Conservation (phyloP, 257 asterid genomes). For the Avicennia marina region DNA sequence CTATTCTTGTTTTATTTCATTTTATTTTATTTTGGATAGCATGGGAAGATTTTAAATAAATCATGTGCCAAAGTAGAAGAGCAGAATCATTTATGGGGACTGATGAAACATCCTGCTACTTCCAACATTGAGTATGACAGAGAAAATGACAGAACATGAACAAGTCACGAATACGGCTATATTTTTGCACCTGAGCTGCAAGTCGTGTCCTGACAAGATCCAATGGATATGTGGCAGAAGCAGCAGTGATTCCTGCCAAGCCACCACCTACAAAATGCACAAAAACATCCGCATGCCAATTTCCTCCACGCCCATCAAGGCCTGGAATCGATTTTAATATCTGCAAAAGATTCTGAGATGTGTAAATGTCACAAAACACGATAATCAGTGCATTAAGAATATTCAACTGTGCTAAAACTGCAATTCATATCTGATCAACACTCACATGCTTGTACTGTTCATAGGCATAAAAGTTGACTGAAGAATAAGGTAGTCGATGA, state of each 20-base stretch:
- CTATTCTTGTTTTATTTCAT: too few relatives aligned
- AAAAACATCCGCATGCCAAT: constrained; percentile 37
- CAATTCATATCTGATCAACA: constrained; percentile 10
- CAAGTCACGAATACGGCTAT: not conserved
- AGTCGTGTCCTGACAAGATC: constrained; percentile 92
- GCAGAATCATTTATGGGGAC: too few relatives aligned
- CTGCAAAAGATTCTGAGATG: constrained; percentile 29
- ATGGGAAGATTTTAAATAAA: too few relatives aligned
- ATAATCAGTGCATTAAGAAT: not conserved
- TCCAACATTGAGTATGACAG: not conserved
- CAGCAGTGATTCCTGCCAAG: constrained; percentile 85
- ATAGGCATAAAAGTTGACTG: constrained; percentile 76
- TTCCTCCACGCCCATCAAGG: constrained; percentile 37
- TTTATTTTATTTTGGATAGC: too few relatives aligned
- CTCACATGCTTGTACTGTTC: constrained; percentile 78
- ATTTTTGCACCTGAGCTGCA: constrained; percentile 72
- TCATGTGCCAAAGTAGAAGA: too few relatives aligned
- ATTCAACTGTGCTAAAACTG: not conserved
- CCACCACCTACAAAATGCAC: constrained; percentile 92
- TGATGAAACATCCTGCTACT: too few relatives aligned
- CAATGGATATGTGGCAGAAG: constrained; percentile 86
- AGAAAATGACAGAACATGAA: not conserved
- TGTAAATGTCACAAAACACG: constrained; percentile 2
- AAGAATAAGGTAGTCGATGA: constrained; percentile 85
- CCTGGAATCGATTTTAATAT: constrained; percentile 62